phyloP scores from a whole-genome alignment of 257 asterid species.

The Solanum virginianum region DNA sequence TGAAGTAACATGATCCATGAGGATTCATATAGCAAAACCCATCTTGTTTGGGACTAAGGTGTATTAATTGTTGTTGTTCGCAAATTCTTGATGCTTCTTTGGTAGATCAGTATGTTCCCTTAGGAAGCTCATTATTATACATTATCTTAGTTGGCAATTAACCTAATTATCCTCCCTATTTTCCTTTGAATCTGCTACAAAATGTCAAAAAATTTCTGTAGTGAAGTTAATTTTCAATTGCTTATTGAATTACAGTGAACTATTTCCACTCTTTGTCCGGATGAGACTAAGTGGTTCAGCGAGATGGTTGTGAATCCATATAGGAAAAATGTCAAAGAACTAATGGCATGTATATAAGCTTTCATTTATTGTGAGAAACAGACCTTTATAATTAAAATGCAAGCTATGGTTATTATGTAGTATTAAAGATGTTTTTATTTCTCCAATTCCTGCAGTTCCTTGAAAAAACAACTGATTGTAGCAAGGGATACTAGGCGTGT shows the following conservation, averaged over 20 bases:
- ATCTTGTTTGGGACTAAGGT: neutral
- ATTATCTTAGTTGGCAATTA: neutral
- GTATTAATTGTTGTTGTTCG: neutral
- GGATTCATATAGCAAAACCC: neutral
- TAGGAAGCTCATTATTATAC: neutral
- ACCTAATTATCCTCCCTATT: neutral
- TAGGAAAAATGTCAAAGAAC: neutral
- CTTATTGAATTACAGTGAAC: neutral
- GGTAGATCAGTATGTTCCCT: neutral
- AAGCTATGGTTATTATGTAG: neutral
- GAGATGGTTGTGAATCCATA: neutral
- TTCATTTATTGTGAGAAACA: neutral
- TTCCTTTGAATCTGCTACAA: neutral
- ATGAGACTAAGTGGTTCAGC: neutral
- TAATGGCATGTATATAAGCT: neutral
- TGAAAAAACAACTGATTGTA: constrained; percentile 68
- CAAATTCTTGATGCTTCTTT: neutral
- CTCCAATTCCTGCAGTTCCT: constrained; percentile 40
- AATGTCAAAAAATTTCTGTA: neutral
- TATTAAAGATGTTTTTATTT: neutral
- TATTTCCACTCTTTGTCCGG: neutral
- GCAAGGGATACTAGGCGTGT: constrained; percentile 95
- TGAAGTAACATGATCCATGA: neutral
- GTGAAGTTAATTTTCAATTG: neutral
- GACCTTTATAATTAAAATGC: neutral